Base-by-base conservation (phyloP, 2,329 filamentous ascomycete species). In the Coniosporium tulheliwenetii region DNA sequence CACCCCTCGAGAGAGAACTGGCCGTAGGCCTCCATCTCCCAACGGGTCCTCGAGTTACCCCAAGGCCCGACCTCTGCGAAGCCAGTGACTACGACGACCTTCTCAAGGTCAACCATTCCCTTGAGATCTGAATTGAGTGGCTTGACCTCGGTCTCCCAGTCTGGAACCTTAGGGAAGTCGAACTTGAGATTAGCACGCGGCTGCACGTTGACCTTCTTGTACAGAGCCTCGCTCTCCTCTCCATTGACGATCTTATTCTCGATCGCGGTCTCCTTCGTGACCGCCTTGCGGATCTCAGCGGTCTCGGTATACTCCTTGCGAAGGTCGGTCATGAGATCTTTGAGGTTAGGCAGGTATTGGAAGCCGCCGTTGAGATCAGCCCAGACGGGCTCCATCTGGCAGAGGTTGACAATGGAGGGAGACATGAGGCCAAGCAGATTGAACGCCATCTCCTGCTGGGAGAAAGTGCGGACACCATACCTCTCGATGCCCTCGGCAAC, bases 361-460 rank as follows among this genome's bases (percentile, higher is more conserved):
- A 98, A 77, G 50, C 91, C 93, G 57, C 93, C 91, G 65, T 98
- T 98, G 40, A 98, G 71, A 63, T 98, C 91, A 47, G 91, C 91
- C 64, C 91, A 96, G 44, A 98, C 86, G 9, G 91, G 93, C 66
- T 96, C 85, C 36, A 76, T 71, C 67, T 98, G 91, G 71, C 91
- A 98, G 36, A 98, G 75, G 58, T 98, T 86, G 50, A 94, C 87
- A 52, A 98, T 84, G 26, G 80, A 75, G 32, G 91, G 87, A 1
- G 87, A 83, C 91, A 98, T 94, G 40, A 98, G 75, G 50, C 91
- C 89, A 36, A 98, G 76, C 49, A 98, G 66, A 65, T 98, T 98
- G 73, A 98, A 98, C 12, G 91, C 91, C 91, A 98, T 98, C 64
- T 98, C 91, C 60, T 94, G 86, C 66, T 96, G 91, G 8, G 89